Percentiles rank a stretch among this genome's conserved stretches.
These are phyloP conservation scores for Prinsepia uniflora DNA, from an alignment of 306 rosid species.

Conservation along the genomic window DNA sequence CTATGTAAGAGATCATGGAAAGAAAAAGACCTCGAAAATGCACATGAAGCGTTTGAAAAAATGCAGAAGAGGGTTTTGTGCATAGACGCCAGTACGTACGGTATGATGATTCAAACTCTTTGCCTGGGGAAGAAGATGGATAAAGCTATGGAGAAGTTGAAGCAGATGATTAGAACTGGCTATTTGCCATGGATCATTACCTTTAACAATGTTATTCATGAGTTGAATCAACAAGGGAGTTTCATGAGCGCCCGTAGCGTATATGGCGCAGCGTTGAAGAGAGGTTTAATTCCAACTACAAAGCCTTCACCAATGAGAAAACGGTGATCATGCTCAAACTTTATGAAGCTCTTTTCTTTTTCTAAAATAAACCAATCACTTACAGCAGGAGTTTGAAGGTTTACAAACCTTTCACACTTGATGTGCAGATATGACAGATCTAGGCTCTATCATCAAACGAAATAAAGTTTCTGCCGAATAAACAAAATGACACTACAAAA, in stretches of 20 bases:
- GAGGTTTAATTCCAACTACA: slow-evolving; percentile 37
- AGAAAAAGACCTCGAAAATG: slow-evolving; percentile 40
- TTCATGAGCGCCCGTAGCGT: slow-evolving; percentile 34
- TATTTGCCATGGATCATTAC: slow-evolving; percentile 29
- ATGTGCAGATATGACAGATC: slow-evolving; percentile 25
- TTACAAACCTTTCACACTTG: slow-evolving; percentile 21
- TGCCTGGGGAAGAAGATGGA: slow-evolving; percentile 38
- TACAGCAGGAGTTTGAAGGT: slow-evolving; percentile 6
- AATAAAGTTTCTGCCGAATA: slow-evolving; percentile 13
- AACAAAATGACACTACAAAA: slow-evolving; percentile 9
- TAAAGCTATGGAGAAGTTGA: slow-evolving; percentile 40
- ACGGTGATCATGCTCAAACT: background rate
- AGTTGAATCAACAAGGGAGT: slow-evolving; percentile 41
- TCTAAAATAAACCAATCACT: slow-evolving; percentile 7
- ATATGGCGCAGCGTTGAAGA: slow-evolving; percentile 59
- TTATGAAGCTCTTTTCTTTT: background rate
- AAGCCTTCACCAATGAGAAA: slow-evolving; percentile 23
- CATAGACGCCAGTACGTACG: slow-evolving; percentile 41
- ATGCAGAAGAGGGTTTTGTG: slow-evolving; percentile 34
- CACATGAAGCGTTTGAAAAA: slow-evolving; percentile 51
- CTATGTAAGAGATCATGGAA: slow-evolving; percentile 44
- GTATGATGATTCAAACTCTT: slow-evolving; percentile 43
- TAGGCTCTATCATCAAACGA: slow-evolving; percentile 10
- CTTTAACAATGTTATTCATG: slow-evolving; percentile 38
- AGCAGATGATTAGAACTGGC: slow-evolving; percentile 46